Conservation (phyloP, 2,329 filamentous ascomycete species). For the Nothophoma quercina region DNA sequence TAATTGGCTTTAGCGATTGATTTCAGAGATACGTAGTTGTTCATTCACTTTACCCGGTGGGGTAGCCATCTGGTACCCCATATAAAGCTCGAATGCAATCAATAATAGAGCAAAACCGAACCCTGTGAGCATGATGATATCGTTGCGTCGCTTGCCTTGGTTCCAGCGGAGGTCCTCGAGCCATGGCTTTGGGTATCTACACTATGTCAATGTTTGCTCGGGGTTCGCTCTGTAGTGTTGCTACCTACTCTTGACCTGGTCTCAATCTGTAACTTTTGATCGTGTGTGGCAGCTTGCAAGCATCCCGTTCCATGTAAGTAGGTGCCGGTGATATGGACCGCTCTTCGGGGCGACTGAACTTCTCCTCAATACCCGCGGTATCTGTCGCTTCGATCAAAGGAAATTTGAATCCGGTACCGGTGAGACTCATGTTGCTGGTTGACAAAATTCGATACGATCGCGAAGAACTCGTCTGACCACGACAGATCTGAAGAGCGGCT, state of each 20-base stretch:
- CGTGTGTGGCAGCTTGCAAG: background rate
- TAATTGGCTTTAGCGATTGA: background rate
- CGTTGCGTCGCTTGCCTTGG: background rate
- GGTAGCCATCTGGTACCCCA: background rate
- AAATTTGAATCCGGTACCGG: background rate
- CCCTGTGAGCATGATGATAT: background rate
- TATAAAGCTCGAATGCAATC: too few species aligned
- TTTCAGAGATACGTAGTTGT: too few species aligned
- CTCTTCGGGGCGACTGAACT: background rate
- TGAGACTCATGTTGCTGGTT: background rate
- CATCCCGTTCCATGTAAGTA: background rate
- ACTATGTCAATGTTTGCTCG: background rate
- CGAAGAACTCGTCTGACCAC: too few species aligned
- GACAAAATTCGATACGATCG: background rate
- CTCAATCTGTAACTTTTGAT: background rate
- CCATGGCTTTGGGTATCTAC: constrained; percentile 1
- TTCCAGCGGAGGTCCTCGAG: background rate
- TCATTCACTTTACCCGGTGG: background rate
- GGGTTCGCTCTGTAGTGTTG: too few species aligned
- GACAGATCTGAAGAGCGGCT: too few species aligned
- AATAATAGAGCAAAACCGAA: background rate
- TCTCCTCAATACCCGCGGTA: background rate
- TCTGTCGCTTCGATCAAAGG: background rate
- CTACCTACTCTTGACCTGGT: background rate
- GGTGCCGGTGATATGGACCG: background rate